phyloP scores from a whole-genome alignment of 148 eudicot genomes.

The Chenopodium berlandieri region DNA sequence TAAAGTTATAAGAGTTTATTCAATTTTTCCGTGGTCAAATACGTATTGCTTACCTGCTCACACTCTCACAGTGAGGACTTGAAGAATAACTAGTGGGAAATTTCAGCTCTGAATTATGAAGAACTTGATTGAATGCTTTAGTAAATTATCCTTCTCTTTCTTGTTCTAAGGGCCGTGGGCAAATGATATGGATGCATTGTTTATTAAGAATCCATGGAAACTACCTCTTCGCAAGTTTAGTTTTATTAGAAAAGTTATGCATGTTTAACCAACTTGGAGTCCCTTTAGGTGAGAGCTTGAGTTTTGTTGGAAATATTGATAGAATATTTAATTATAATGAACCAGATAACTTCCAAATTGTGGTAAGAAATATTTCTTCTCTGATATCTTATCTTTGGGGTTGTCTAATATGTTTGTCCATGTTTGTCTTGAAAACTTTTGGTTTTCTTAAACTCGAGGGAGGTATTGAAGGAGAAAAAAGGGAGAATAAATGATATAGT shows the following conservation, averaged over 20 bases:
- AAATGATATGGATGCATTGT: neutral
- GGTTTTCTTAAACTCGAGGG: neutral
- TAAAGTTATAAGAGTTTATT: neutral
- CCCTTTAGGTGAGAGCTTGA: neutral
- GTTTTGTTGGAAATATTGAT: slow-evolving; percentile 1
- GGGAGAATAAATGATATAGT: neutral
- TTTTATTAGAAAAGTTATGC: neutral
- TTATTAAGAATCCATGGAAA: neutral
- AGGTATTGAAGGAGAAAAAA: neutral
- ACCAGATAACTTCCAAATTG: neutral
- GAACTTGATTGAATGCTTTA: neutral
- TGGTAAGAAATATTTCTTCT: neutral
- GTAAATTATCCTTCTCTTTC: neutral
- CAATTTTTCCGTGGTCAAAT: neutral
- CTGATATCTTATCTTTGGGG: neutral
- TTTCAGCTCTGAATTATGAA: neutral
- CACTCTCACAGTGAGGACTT: neutral
- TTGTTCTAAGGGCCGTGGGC: neutral
- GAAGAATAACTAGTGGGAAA: neutral
- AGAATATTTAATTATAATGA: neutral
- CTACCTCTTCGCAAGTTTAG: neutral
- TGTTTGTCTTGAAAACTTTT: neutral
- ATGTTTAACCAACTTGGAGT: neutral
- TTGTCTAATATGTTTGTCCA: neutral
- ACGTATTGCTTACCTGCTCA: neutral